Conservation (phyloP, 441 rosid species). For the Jatropha podagrica region DNA sequence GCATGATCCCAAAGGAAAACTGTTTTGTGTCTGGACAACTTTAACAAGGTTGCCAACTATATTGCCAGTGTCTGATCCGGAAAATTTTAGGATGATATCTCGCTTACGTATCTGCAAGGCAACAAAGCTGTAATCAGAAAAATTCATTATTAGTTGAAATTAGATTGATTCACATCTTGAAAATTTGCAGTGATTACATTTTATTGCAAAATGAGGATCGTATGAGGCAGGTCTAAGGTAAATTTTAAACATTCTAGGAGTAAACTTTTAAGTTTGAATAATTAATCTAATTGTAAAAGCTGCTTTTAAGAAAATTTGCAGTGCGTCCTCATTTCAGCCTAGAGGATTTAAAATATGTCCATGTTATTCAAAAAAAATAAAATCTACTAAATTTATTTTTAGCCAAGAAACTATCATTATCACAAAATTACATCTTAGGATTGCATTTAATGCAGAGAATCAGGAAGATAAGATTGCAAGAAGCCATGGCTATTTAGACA, state of each 20-base stretch:
- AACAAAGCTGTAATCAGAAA: conserved; percentile 15
- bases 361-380: background rate
- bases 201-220: background rate
- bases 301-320: too few species aligned
- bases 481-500: background rate
- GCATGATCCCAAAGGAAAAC: conserved; percentile 86
- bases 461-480: background rate
- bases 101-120: conserved; percentile 72
- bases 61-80: conserved; percentile 39
- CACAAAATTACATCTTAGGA: background rate
- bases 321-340: background rate
- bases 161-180: background rate
- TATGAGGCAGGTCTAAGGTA: background rate
- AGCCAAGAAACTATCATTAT: background rate
- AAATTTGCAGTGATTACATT: background rate
- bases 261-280: background rate
- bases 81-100: conserved; percentile 65
- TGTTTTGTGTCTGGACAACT: conserved; percentile 64
- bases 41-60: conserved; percentile 43
- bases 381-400: background rate
- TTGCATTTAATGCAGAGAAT: background rate
- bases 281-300: too few species aligned
- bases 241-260: background rate
- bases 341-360: background rate
- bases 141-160: background rate